Base-by-base conservation (phyloP, 2,329 filamentous ascomycete genomes). In the Huntiella savannae region DNA sequence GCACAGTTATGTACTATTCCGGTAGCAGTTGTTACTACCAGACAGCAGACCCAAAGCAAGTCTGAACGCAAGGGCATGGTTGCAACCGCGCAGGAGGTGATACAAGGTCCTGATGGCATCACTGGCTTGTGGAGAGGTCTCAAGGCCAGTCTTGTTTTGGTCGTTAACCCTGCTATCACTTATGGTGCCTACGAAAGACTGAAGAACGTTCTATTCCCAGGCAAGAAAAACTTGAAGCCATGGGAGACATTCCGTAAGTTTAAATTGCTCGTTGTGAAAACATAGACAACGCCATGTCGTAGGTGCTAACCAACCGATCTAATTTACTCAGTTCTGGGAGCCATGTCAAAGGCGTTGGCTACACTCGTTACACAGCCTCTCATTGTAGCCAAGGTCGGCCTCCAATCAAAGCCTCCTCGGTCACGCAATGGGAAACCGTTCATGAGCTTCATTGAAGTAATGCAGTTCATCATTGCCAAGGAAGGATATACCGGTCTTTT, bases 1-100 rank as follows among this genome's bases (percentile, higher is more conserved):
- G 91, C 91, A 16, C 91, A 98, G 63, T 64, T 95, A 19, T 96
- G 93, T 63, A 98, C 91, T 8, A 96, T 98, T 48, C 91, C 91
- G 1, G 84, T 98, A 11, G 81, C 91, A 2, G 91, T 98, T 12
- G 77, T 98, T 43, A 98, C 91, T 5, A 96, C 91, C 22, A 75
- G 91, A 45, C 91, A 98, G 62, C 91, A 98, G 62, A 98, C 91
- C 15, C 86, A 94, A 58, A 73, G 70, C 47, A 92, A 85, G 62
- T 69, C 65, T 17, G 84, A 96, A 54, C 78, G 81, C 58, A 94
- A 92, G 62, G 82, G 86, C 13, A 69, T 98, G 51, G 55, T 93
- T 41, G 86, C 82, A 47, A 98, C 91, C 1, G 91, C 82, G 4
- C 77, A 73, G 52, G 91, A 98, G 60, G 86, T 98, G 4, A 69